A percentile compares a stretch with the other conserved stretches of the same genome.
These are phyloP conservation scores for Spergularia bocconei DNA, from an alignment of 148 eudicot species.

Conservation along the genomic window DNA sequence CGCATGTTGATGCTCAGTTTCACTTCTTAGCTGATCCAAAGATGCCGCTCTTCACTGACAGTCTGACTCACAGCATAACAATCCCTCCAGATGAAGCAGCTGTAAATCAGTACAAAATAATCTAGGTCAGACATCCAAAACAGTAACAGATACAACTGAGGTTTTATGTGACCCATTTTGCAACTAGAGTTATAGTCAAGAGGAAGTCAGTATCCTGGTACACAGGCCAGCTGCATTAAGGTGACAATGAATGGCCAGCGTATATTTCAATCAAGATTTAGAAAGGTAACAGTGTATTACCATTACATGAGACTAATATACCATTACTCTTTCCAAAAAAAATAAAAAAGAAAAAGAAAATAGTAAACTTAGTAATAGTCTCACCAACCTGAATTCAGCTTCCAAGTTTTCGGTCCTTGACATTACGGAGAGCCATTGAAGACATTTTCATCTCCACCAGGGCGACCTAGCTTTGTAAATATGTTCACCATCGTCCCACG, in stretches of 20 bases:
- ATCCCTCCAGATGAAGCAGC: not conserved
- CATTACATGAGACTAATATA: not conserved
- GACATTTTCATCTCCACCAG: constrained; percentile 77
- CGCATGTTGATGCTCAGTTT: not conserved
- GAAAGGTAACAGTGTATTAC: too few relatives aligned
- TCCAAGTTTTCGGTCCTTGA: not conserved
- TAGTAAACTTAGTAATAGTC: not conserved
- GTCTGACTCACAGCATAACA: too few relatives aligned
- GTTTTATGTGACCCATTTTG: too few relatives aligned
- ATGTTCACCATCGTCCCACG: constrained; percentile 91
- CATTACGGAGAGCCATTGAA: not conserved
- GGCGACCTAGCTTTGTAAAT: constrained; percentile 76
- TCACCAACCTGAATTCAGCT: constrained; percentile 23
- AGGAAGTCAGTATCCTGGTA: too few relatives aligned
- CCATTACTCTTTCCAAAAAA: too few relatives aligned
- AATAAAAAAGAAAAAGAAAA: too few relatives aligned
- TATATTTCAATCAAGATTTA: too few relatives aligned
- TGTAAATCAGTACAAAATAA: constrained; percentile 6
- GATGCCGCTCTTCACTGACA: not conserved
- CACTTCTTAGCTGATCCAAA: not conserved
- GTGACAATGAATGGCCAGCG: too few relatives aligned
- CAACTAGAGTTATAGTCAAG: too few relatives aligned
- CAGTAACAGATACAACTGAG: too few relatives aligned
- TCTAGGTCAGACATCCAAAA: not conserved
- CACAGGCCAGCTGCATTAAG: too few relatives aligned